Evolutionary conservation across 2,329 filamentous ascomycete species (phyloP), one percentile per base, ranked within the genome.

Genomic region (Penicillium sp.): DNA sequence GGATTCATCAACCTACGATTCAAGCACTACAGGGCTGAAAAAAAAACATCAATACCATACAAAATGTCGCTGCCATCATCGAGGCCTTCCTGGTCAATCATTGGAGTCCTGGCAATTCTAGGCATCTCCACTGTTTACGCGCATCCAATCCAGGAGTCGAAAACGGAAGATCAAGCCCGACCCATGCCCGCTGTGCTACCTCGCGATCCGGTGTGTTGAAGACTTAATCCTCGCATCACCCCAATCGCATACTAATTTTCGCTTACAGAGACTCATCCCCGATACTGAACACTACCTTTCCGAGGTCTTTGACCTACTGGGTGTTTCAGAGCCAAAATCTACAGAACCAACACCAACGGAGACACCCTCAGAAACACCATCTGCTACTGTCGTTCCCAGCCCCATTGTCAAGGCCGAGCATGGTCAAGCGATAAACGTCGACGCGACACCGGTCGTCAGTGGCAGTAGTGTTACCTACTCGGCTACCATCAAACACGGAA

Each of bases 251-350:
- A 24, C 61, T 68, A 59, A 69, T 19, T 26, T 0, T 19, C 0
- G 17, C 6, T 9, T 1, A 38, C 37, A 73, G 70, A 65, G 71
- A 59, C 53, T 71, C 8, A 69, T 73, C 38, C 70, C 72, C 17
- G 59, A 66, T 26, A 66, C 62, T 10, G 28, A 63, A 7, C 13
- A 64, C 4, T 64, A 73, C 28, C 30, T 74, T 1, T 7, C 50
- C 40, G 17, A 58, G 2, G 12, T 73, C 22, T 49, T 74, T 3
- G 40, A 63, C 37, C 42, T 58, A 7, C 24, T 74, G 3, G 71
- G 70, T 7, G 38, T 73, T 3, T 30, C 56, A 38, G 63, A 24
- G 10, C 56, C 58, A 53, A 65, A 58, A 26, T 45, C 58, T 42
- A 57, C 50, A 8, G 35, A 22, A 17, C 49, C 56, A 55, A 62